Percentiles rank a stretch among this genome's conserved stretches.
Conservation (phyloP, 2,329 filamentous ascomycete genomes). For the Cryphonectria nitschkei region DNA sequence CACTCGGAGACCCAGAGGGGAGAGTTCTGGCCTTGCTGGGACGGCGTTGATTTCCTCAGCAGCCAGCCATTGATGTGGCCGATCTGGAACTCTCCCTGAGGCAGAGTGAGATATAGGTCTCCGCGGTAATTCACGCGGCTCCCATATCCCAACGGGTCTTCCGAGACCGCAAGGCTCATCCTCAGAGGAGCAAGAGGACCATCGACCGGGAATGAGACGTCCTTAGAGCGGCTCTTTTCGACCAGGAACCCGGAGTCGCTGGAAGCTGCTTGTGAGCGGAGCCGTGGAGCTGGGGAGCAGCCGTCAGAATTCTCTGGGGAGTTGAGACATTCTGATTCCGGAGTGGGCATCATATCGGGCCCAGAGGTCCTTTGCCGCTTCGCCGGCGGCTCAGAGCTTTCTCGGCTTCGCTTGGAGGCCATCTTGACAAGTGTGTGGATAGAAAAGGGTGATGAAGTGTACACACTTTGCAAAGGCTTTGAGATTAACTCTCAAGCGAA, state of each 20-base stretch:
- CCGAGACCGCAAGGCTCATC: background rate
- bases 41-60: background rate
- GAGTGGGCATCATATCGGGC: background rate
- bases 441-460: background rate
- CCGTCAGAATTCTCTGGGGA: background rate
- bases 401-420: background rate
- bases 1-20: conserved; percentile 3
- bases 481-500: background rate
- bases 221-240: background rate
- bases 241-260: background rate
- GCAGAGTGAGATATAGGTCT: background rate
- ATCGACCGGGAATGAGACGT: background rate
- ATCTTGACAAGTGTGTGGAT: background rate
- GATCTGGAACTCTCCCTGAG: background rate
- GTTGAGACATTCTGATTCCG: background rate
- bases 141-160: background rate
- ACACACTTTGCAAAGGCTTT: background rate
- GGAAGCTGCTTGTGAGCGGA: background rate
- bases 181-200: background rate
- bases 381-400: background rate
- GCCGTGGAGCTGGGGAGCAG: background rate
- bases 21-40: background rate
- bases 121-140: background rate
- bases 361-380: conserved; percentile 3
- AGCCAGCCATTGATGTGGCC: conserved; percentile 3